phyloP scores from a whole-genome alignment of 148 eudicot genomes.

The Rhododendron williamsianum region DNA sequence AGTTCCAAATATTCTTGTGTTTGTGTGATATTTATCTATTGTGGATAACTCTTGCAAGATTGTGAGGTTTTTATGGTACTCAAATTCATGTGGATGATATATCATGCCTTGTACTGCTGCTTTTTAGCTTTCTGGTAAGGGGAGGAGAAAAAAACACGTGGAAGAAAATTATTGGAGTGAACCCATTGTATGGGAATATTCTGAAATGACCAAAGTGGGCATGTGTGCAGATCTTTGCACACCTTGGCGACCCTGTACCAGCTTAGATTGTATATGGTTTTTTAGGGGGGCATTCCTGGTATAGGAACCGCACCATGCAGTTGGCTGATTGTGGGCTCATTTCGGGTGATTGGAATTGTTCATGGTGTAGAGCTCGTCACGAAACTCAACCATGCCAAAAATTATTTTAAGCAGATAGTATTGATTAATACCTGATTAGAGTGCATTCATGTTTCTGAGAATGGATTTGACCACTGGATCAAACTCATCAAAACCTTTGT shows the following conservation, averaged over 20 bases:
- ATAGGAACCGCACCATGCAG: background rate
- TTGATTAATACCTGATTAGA: background rate
- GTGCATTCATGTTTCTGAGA: background rate
- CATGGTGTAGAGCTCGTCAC: too few species aligned
- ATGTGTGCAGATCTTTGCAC: background rate
- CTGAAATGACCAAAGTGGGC: background rate
- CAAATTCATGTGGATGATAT: background rate
- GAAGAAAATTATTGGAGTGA: background rate
- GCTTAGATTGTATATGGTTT: too few species aligned
- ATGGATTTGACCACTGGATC: background rate
- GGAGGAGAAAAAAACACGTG: background rate
- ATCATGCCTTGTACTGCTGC: background rate
- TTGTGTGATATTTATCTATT: background rate
- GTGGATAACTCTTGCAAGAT: background rate
- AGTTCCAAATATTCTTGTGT: background rate
- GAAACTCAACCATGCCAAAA: background rate
- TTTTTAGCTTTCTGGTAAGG: background rate
- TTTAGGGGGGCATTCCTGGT: background rate
- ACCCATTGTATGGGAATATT: background rate
- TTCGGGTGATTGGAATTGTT: background rate
- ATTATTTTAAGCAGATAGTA: too few species aligned
- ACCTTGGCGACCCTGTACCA: background rate
- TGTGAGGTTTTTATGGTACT: constrained; percentile 7
- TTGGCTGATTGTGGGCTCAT: background rate
- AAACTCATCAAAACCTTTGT: background rate